phyloP scores from a whole-genome alignment of 1,284 basidiomycete genomes.

The Volvariella volvacea region DNA sequence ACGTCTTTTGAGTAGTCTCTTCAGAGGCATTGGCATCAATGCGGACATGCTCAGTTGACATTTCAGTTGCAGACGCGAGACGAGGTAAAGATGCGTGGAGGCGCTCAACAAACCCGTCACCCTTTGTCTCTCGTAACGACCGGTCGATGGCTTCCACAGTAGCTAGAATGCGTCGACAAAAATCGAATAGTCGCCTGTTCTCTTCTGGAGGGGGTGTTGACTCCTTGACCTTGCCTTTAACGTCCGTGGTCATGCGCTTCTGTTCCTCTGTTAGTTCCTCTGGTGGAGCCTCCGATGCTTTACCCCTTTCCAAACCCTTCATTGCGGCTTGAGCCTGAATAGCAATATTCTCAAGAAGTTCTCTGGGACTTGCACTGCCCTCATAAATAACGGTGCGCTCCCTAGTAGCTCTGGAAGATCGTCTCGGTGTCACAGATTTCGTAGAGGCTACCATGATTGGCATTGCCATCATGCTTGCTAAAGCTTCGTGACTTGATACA shows the following conservation, averaged over 20 bases:
- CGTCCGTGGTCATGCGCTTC: constrained; percentile 67
- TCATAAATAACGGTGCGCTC: constrained; percentile 83
- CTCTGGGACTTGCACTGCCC: constrained; percentile 81
- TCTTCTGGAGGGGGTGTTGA: constrained; percentile 43
- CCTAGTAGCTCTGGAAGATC: constrained; percentile 42
- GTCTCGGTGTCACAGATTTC: constrained; percentile 52
- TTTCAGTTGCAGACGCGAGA: constrained; percentile 35
- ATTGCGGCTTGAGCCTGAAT: constrained; percentile 86
- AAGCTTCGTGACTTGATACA: constrained; percentile 83
- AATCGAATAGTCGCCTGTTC: constrained; percentile 57
- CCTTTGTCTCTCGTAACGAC: constrained; percentile 80
- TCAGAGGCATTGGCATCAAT: constrained; percentile 53
- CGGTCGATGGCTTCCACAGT: constrained; percentile 80
- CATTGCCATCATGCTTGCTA: constrained; percentile 94
- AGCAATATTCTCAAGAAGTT: constrained; percentile 81
- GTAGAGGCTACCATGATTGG: constrained; percentile 82
- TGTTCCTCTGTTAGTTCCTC: constrained; percentile 77
- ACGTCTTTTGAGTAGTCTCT: constrained; percentile 60
- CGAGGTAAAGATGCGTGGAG: constrained; percentile 72
- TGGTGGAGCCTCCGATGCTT: constrained; percentile 36
- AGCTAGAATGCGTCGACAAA: constrained; percentile 74
- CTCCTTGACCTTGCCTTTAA: constrained; percentile 61
- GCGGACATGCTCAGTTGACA: constrained; percentile 27
- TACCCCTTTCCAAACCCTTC: constrained; percentile 71
- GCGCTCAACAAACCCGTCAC: constrained; percentile 72